Conservation (phyloP, 306 rosid genomes). For the Herpetospermum pedunculosum region DNA sequence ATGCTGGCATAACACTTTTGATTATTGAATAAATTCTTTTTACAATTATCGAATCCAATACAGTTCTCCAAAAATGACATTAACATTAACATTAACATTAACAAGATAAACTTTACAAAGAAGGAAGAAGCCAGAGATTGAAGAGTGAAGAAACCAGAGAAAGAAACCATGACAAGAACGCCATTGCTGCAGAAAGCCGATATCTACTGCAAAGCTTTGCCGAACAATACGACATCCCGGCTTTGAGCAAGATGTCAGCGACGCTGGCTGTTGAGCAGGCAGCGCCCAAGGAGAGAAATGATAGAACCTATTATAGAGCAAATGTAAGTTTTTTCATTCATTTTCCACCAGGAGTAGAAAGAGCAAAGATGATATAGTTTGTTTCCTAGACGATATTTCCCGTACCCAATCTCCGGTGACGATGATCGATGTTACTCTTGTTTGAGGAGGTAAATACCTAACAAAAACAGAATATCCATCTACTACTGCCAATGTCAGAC, state of each 20-base stretch:
- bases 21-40: neutral
- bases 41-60: slow-evolving; percentile 2
- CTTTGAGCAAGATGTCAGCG: slow-evolving; percentile 33
- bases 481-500: slow-evolving; percentile 57
- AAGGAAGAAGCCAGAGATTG: slow-evolving; percentile 74
- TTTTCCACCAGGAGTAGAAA: neutral
- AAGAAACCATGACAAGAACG: slow-evolving; percentile 85
- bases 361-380: slow-evolving; percentile 1
- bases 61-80: neutral
- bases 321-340: slow-evolving; percentile 5
- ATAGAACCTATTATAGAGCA: slow-evolving; percentile 42
- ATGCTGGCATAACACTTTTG: neutral
- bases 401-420: slow-evolving; percentile 66
- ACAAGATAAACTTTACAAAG: slow-evolving; percentile 21
- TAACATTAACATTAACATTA: too few species aligned
- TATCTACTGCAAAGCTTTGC: slow-evolving; percentile 52
- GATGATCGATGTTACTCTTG: slow-evolving; percentile 38
- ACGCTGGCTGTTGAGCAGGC: slow-evolving; percentile 75
- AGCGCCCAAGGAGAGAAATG: slow-evolving; percentile 61
- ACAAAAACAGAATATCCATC: slow-evolving; percentile 74
- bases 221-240: slow-evolving; percentile 31
- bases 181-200: slow-evolving; percentile 77
- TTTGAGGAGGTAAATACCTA: slow-evolving; percentile 40
- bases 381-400: neutral
- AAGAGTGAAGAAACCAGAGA: slow-evolving; percentile 53